Evolutionary conservation across 1,284 basidiomycete species (phyloP), one percentile per base, ranked within the genome.

Genomic region (Sanghuangporus baumii): DNA sequence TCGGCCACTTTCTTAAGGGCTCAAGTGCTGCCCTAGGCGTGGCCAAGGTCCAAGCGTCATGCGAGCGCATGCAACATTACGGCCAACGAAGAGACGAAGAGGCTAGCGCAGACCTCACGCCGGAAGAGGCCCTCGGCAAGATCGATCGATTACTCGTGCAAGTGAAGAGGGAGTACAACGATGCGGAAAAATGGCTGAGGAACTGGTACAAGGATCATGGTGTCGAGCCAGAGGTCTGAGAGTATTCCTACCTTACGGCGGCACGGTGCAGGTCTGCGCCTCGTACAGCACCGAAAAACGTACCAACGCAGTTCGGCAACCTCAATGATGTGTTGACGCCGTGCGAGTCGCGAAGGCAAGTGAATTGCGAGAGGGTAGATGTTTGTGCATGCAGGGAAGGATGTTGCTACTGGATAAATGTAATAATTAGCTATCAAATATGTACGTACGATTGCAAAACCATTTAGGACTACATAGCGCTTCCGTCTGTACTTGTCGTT

Each of bases 1-100:
- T 93, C 11, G 95, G 94, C 0, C 95, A 98, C 75, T 98, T 93
- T 75, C 85, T 98, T 72, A 98, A 97, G 74, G 95, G 94, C 56
- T 96, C 94, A 1, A 95, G 93, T 37, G 94, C 94, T 14, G 93
- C 95, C 1, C 82, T 97, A 50, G 94, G 94, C 41, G 84, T 95
- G 47, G 78, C 80, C 67, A 86, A 85, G 69, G 93, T 98, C 61
- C 87, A 93, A 72, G 81, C 78, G 34, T 86, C 88, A 52, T 96
- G 94, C 76, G 93, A 94, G 74, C 84, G 84, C 75, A 95, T 96
- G 73, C 94, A 96, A 75, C 86, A 95, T 74, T 88, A 90, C 71
- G 94, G 94, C 57, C 81, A 81, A 60, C 72, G 76, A 60, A 76
- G 77, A 26, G 86, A 89, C 70, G 82, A 83, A 62, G 75, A 79